Percentiles rank a stretch among this genome's conserved stretches.
These are phyloP conservation scores for Pouteria glomerata DNA, from an alignment of 148 eudicot genomes.

Conservation along the genomic window DNA sequence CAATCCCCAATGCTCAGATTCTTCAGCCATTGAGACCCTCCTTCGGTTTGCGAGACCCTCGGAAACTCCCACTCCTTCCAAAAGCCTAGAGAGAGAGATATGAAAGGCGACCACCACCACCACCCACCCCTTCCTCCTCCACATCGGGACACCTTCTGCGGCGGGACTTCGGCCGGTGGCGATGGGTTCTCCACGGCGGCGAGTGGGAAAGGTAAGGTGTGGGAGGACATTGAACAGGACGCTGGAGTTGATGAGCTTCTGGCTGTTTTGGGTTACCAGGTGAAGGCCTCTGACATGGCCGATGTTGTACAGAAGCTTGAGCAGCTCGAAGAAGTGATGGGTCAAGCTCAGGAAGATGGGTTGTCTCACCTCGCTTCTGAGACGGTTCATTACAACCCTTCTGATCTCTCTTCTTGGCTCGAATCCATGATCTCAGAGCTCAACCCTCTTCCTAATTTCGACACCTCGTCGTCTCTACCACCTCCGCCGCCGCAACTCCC, in stretches of 20 bases:
- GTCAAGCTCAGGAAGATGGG: conserved; percentile 33
- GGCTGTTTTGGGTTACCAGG: conserved; percentile 72
- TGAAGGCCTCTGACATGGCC: conserved; percentile 62
- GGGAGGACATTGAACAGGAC: conserved; percentile 31
- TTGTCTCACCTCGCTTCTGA: conserved; percentile 40
- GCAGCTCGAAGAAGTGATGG: conserved; percentile 52
- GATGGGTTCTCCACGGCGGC: conserved; percentile 1
- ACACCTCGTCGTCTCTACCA: not conserved
- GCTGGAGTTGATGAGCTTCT: conserved; percentile 64
- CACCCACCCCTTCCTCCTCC: conserved; percentile 8
- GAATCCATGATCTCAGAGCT: conserved; percentile 59
- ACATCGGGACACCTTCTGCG: too few species aligned
- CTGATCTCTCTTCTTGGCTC: conserved; percentile 57
- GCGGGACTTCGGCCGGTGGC: not conserved
- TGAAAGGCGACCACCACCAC: conserved; percentile 31
- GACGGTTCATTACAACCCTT: conserved; percentile 59
- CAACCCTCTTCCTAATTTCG: conserved; percentile 23
- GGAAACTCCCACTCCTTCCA: not conserved
- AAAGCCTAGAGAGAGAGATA: not conserved
- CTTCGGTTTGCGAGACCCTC: not conserved
- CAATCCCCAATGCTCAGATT: conserved; percentile 23
- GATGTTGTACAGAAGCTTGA: conserved; percentile 63
- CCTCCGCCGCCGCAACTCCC: too few species aligned
- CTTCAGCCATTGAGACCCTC: conserved; percentile 10
- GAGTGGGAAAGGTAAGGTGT: conserved; percentile 41